Evolutionary conservation across 2,329 filamentous ascomycete genomes (phyloP), one percentile per base, ranked within the genome.

Genomic region (Cordyceps javanica): DNA sequence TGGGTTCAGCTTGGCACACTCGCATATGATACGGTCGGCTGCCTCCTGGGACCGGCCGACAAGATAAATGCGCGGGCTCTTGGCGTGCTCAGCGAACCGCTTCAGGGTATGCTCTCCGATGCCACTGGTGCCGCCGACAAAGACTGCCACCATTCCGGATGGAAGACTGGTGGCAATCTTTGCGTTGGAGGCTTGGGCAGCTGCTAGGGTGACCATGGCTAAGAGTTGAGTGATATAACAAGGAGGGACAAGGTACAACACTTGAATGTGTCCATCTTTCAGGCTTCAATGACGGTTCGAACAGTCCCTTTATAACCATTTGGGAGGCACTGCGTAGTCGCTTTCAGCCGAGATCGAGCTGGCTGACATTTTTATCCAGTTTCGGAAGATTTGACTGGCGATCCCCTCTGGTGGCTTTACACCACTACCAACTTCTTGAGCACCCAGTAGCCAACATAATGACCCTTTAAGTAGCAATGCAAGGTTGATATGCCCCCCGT

Each of bases 71-170:
- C 68, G 70, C 0, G 77, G 77, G 5, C 70, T 66, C 3, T 61
- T 58, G 26, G 75, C 68, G 54, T 75, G 62, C 32, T 70, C 68
- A 3, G 74, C 75, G 48, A 81, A 76, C 5, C 72, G 65, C 57
- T 73, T 75, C 5, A 81, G 63, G 0, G 78, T 75, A 42, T 68
- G 70, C 62, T 78, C 75, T 44, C 79, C 79, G 48, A 82, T 76
- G 38, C 79, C 79, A 28, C 70, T 77, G 4, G 79, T 82, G 21
- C 69, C 78, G 23, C 80, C 79, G 8, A 76, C 73, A 60, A 82
- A 81, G 57, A 81, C 73, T 14, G 75, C 77, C 9, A 79, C 74
- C 6, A 79, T 68, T 13, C 71, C 68, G 2, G 68, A 53, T 5
- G 71, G 72, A 3, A 77, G 69, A 3, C 63, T 56, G 19, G 63